Evolutionary conservation across 371 early-diverging fungal genomes (phyloP).

Genomic region (Capillidium rhysosporum): DNA sequence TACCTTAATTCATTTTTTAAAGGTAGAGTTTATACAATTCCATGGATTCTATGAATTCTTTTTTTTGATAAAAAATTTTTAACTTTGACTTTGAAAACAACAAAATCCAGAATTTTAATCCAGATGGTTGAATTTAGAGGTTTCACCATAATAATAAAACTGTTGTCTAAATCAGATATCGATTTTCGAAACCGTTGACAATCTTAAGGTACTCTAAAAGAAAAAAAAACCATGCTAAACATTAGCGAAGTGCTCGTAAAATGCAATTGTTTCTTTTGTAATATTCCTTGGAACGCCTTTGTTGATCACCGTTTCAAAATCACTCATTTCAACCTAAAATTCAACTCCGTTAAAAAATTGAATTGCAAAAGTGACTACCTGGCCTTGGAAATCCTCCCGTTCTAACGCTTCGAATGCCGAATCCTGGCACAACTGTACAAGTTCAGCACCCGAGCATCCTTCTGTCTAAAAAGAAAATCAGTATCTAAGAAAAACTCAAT

Average conservation of each 20-base stretch:
- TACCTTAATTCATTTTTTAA: too few relatives aligned
- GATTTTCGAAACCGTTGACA: too few relatives aligned
- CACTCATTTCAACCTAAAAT: slow-evolving; percentile 18
- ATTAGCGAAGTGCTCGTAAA: slow-evolving; percentile 41
- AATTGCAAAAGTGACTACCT: slow-evolving; percentile 19
- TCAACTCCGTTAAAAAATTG: slow-evolving; percentile 46
- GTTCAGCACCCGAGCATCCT: slow-evolving; percentile 91
- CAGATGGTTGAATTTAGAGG: too few relatives aligned
- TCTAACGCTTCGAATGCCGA: slow-evolving; percentile 84
- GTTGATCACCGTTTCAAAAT: background rate
- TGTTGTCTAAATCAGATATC: too few relatives aligned
- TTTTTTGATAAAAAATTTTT: too few relatives aligned
- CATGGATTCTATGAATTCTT: too few relatives aligned
- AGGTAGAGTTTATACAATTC: too few relatives aligned
- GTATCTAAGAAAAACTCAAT: slow-evolving; percentile 1
- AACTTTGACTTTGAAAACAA: too few relatives aligned
- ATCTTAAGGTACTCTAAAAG: too few relatives aligned
- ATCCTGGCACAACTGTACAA: slow-evolving; percentile 83
- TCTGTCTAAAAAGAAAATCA: slow-evolving; percentile 30
- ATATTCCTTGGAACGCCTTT: slow-evolving; percentile 45
- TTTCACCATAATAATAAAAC: too few relatives aligned
- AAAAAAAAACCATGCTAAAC: too few relatives aligned
- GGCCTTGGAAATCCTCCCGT: slow-evolving; percentile 40
- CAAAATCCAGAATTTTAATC: too few relatives aligned
- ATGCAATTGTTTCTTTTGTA: slow-evolving; percentile 76